phyloP scores from a whole-genome alignment of 768 basidiomycete species.

The Ramaria sp. region DNA sequence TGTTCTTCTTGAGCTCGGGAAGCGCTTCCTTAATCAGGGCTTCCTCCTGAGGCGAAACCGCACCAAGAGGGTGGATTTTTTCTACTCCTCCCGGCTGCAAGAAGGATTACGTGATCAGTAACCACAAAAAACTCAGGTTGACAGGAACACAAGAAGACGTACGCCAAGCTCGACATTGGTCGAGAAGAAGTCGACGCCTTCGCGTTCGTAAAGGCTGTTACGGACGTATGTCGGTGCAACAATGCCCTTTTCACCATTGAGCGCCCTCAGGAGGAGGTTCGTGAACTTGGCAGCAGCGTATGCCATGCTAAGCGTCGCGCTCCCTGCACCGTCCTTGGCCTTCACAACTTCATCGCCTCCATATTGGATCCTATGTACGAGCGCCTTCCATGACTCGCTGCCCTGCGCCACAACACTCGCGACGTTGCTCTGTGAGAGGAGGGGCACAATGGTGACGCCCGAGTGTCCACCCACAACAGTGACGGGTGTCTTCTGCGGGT shows the following conservation, averaged over 20 bases:
- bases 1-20: conserved; percentile 95
- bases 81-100: conserved; percentile 72
- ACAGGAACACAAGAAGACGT: conserved; percentile 22
- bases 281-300: conserved; percentile 69
- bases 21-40: conserved; percentile 77
- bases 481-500: conserved; percentile 57
- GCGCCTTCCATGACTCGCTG: conserved; percentile 62
- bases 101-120: no score
- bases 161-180: conserved; percentile 91
- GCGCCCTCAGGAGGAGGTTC: conserved; percentile 44
- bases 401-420: conserved; percentile 54
- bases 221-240: conserved; percentile 81
- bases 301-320: conserved; percentile 69
- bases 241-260: conserved; percentile 57
- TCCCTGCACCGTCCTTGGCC: conserved; percentile 85
- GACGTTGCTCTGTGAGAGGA: conserved; percentile 71
- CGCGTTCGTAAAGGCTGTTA: conserved; percentile 71
- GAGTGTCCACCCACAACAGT: conserved; percentile 95
- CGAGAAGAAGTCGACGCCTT: conserved; percentile 93
- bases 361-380: conserved; percentile 91
- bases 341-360: conserved; percentile 99
- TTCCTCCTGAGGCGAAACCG: conserved; percentile 72
- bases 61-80: conserved; percentile 81
- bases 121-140: not conserved
- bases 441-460: conserved; percentile 93